These are phyloP conservation scores for Penicillium fuscoglaucum DNA, from an alignment of 2,329 filamentous ascomycete species.

Conservation along the genomic window DNA sequence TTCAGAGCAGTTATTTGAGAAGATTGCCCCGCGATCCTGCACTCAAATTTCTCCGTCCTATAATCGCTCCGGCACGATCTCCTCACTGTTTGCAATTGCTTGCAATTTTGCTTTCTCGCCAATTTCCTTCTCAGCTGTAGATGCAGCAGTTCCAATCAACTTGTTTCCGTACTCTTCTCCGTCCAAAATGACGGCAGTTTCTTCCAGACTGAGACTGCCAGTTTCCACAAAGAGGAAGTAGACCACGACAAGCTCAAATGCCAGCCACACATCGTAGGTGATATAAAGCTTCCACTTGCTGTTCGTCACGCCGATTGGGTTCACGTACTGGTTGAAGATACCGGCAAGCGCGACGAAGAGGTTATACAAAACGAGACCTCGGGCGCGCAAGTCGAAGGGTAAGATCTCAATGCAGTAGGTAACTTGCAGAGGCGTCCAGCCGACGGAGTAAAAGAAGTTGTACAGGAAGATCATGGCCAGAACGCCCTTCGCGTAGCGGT, in stretches of 20 bases:
- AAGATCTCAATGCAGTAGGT: conserved; percentile 48
- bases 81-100: background rate
- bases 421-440: conserved; percentile 12
- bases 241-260: conserved; percentile 32
- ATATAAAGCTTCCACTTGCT: conserved; percentile 33
- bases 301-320: conserved; percentile 15
- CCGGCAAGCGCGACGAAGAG: conserved; percentile 40
- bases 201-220: conserved; percentile 16
- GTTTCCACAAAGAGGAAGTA: conserved; percentile 40
- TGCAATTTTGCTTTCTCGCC: background rate
- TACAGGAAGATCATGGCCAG: conserved; percentile 52
- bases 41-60: background rate
- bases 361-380: conserved; percentile 52
- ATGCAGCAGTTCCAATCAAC: background rate
- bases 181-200: conserved; percentile 33
- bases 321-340: conserved; percentile 52
- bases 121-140: conserved; percentile 2
- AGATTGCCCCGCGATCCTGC: background rate
- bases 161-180: conserved; percentile 22
- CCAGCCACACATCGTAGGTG: conserved; percentile 33
- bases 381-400: conserved; percentile 55
- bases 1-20: background rate
- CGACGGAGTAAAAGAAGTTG: conserved; percentile 44
- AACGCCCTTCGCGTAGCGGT: conserved; percentile 44
- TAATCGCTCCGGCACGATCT: background rate